These are phyloP conservation scores for Phallus indusiatus DNA, from an alignment of 768 basidiomycete genomes.

Conservation along the genomic window DNA sequence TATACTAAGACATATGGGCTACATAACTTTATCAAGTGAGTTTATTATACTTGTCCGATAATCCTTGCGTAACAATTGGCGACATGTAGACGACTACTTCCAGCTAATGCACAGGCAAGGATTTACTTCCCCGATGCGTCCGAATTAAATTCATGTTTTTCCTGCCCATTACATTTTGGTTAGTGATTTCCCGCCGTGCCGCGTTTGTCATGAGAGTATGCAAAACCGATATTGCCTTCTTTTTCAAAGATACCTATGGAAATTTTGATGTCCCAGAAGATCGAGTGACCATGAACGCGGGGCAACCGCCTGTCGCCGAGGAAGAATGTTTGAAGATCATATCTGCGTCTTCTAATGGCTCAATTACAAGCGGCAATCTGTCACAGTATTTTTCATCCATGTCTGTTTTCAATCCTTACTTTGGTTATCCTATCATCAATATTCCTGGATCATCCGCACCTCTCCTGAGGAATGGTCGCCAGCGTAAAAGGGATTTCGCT, in stretches of 20 bases:
- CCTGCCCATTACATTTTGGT: constrained; percentile 53
- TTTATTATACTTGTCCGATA: constrained; percentile 7
- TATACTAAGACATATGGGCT: constrained; percentile 66
- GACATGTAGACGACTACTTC: constrained; percentile 45
- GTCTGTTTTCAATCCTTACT: constrained; percentile 63
- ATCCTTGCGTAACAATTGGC: neutral
- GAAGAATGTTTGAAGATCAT: neutral
- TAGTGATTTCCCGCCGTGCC: constrained; percentile 11
- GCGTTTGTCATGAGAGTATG: neutral
- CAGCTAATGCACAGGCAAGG: constrained; percentile 46
- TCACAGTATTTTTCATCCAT: constrained; percentile 34
- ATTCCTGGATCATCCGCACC: constrained; percentile 26
- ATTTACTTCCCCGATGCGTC: constrained; percentile 55
- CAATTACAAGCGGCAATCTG: neutral
- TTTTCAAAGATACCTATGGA: neutral
- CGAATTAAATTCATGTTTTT: constrained; percentile 48
- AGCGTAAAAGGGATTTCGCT: constrained; percentile 58
- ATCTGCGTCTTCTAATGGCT: neutral
- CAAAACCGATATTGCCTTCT: neutral
- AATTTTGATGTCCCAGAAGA: neutral
- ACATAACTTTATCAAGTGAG: constrained; percentile 59
- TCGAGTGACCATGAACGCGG: neutral
- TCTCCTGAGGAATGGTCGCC: constrained; percentile 48
- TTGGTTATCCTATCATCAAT: constrained; percentile 49
- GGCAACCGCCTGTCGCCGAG: neutral